phyloP scores from a whole-genome alignment of 2,329 filamentous ascomycete genomes.

The Colletotrichum godetiae region DNA sequence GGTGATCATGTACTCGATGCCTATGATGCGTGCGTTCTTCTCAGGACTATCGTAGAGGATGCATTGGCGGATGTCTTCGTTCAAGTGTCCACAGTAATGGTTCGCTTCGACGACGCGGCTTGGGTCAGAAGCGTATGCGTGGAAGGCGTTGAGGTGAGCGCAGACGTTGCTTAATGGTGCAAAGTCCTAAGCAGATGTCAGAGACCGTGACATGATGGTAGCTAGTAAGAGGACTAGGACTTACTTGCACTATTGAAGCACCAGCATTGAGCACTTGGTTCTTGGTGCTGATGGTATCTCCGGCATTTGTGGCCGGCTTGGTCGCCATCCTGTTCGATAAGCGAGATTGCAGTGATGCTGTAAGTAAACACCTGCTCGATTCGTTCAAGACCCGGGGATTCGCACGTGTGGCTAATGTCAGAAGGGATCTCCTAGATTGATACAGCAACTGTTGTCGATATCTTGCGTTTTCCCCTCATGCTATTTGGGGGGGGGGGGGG shows the following conservation, averaged over 20 bases:
- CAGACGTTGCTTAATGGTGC: constrained; percentile 79
- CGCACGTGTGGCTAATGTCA: too few relatives aligned
- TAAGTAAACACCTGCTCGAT: not conserved
- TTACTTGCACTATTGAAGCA: constrained; percentile 67
- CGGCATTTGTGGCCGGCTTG: constrained; percentile 44
- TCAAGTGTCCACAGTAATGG: constrained; percentile 86
- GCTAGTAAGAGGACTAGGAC: not conserved
- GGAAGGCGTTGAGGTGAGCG: constrained; percentile 88
- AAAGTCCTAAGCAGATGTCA: constrained; percentile 64
- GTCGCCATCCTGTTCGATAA: constrained; percentile 19
- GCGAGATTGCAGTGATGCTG: constrained; percentile 1
- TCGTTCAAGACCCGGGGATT: too few relatives aligned
- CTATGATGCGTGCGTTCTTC: constrained; percentile 78
- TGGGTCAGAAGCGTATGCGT: constrained; percentile 81
- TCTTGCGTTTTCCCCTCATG: not conserved
- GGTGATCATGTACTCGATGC: constrained; percentile 89
- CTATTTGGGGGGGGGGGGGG: not conserved
- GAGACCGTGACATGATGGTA: not conserved
- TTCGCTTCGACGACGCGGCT: constrained; percentile 79
- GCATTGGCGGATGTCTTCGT: constrained; percentile 81
- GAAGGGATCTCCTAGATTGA: too few relatives aligned
- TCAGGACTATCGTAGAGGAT: constrained; percentile 82
- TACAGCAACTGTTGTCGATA: not conserved
- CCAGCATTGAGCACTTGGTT: constrained; percentile 72
- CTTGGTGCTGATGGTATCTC: constrained; percentile 62